phyloP scores from a whole-genome alignment of 768 basidiomycete species.

The Suillus clintonianus region DNA sequence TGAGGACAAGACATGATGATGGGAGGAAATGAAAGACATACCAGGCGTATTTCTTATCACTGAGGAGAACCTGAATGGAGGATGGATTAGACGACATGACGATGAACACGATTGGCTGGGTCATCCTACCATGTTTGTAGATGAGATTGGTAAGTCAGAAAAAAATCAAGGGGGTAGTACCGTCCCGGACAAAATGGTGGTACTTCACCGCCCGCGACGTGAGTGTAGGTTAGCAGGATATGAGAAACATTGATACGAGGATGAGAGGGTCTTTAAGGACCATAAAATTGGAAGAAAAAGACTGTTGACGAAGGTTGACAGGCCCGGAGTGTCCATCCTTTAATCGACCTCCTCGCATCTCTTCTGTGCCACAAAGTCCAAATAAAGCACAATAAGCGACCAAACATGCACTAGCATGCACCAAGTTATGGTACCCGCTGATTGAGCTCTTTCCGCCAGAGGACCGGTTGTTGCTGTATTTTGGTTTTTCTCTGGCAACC shows the following conservation, averaged over 20 bases:
- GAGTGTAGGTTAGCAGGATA: constrained; percentile 53
- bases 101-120: constrained; percentile 45
- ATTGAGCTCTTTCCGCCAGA: constrained; percentile 35
- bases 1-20: constrained; percentile 9
- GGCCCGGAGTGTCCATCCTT: constrained; percentile 24
- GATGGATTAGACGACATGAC: neutral
- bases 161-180: constrained; percentile 8
- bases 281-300: constrained; percentile 40
- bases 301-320: constrained; percentile 58
- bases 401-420: neutral
- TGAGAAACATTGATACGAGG: constrained; percentile 27
- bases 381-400: constrained; percentile 22
- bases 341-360: constrained; percentile 22
- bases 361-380: constrained; percentile 24
- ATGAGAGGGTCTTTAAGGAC: constrained; percentile 45
- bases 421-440: neutral
- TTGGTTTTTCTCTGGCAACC: neutral
- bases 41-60: constrained; percentile 83
- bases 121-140: constrained; percentile 15
- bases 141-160: neutral
- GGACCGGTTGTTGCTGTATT: constrained; percentile 14
- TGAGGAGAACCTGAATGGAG: constrained; percentile 61
- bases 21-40: constrained; percentile 38
- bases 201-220: constrained; percentile 59
- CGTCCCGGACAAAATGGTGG: constrained; percentile 38